Evolutionary conservation across 768 basidiomycete species (phyloP).

Genomic region (Leccinum ochraceum): DNA sequence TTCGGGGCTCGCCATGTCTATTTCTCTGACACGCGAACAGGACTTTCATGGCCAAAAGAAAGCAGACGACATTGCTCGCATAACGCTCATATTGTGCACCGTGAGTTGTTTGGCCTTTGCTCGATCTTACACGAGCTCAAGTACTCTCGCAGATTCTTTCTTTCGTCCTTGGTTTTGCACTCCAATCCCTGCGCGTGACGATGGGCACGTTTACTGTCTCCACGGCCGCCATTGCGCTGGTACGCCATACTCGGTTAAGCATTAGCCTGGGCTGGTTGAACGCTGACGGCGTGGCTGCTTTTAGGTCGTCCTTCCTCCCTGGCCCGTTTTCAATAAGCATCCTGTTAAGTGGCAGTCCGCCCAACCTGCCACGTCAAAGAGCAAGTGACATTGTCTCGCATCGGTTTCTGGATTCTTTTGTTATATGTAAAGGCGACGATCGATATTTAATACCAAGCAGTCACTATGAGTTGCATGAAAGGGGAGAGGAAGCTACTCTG

Average conservation of each 20-base stretch:
- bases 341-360: slow-evolving; percentile 26
- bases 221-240: slow-evolving; percentile 25
- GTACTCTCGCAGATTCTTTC: slow-evolving; percentile 26
- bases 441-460: no score
- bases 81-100: slow-evolving; percentile 24
- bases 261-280: no score
- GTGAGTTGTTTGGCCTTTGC: slow-evolving; percentile 17
- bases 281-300: slow-evolving; percentile 2
- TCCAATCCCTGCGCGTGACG: slow-evolving; percentile 29
- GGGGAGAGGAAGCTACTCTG: background rate
- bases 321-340: slow-evolving; percentile 47
- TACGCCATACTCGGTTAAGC: slow-evolving; percentile 4
- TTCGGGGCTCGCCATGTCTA: background rate
- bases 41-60: slow-evolving; percentile 35
- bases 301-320: slow-evolving; percentile 66
- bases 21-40: slow-evolving; percentile 16
- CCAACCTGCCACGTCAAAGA: slow-evolving; percentile 24
- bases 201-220: slow-evolving; percentile 25
- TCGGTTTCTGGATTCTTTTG: background rate
- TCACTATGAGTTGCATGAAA: background rate
- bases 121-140: background rate
- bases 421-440: background rate
- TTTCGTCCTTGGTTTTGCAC: slow-evolving; percentile 31
- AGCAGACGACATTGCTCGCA: slow-evolving; percentile 25
- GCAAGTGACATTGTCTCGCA: slow-evolving; percentile 15